A percentile compares a stretch with the other conserved stretches of the same genome.
These are phyloP conservation scores for Fusarium sp. DNA, from an alignment of 2,329 filamentous ascomycete genomes.

Conservation along the genomic window DNA sequence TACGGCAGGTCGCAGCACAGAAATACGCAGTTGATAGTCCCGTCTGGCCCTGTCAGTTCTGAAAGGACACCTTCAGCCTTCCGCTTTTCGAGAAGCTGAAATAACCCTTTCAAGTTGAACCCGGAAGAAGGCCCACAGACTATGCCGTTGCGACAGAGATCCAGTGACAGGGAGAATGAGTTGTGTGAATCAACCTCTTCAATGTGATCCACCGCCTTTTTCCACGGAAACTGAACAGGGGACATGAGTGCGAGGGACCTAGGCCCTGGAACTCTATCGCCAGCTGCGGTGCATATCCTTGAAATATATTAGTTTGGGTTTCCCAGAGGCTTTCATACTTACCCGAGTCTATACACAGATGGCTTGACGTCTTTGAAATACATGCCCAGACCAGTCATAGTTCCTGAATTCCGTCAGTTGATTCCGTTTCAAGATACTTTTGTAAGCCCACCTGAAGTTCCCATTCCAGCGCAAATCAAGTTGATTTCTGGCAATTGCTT, in stretches of 20 bases:
- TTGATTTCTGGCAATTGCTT: constrained; percentile 67
- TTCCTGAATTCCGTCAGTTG: constrained; percentile 39
- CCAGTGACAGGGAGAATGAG: constrained; percentile 63
- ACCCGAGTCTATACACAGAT: constrained; percentile 55
- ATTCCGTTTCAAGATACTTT: constrained; percentile 29
- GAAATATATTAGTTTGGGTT: background rate
- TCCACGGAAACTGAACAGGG: constrained; percentile 68
- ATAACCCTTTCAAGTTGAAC: constrained; percentile 65
- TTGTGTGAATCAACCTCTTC: constrained; percentile 67
- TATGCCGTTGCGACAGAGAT: constrained; percentile 66
- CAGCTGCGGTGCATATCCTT: constrained; percentile 67
- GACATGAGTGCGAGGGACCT: constrained; percentile 62
- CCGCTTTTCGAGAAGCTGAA: constrained; percentile 60
- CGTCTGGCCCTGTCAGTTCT: constrained; percentile 57
- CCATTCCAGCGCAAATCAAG: constrained; percentile 67
- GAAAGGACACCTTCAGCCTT: constrained; percentile 58
- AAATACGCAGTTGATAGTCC: constrained; percentile 65
- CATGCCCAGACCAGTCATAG: constrained; percentile 61
- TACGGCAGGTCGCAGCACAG: constrained; percentile 72
- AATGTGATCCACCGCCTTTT: constrained; percentile 63
- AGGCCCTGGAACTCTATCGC: constrained; percentile 69
- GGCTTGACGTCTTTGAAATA: constrained; percentile 64
- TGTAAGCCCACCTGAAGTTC: constrained; percentile 60
- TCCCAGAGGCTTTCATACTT: background rate
- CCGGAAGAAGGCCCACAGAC: constrained; percentile 71